These are phyloP conservation scores for Multifurca ochricompacta DNA, from an alignment of 768 basidiomycete genomes.

Conservation along the genomic window DNA sequence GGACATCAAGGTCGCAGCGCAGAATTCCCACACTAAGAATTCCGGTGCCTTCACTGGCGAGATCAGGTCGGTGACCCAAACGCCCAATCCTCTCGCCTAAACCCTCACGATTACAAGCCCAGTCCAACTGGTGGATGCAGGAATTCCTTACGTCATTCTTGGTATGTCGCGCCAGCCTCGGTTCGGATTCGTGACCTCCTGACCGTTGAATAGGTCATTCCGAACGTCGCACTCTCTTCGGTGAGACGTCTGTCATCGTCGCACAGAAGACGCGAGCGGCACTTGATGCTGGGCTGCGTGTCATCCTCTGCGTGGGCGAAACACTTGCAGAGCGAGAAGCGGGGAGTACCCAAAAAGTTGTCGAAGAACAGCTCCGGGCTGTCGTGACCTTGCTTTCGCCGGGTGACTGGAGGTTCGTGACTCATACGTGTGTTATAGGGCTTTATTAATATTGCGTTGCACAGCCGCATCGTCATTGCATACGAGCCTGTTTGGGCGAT, in stretches of 20 bases:
- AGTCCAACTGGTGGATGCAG: slow-evolving; percentile 76
- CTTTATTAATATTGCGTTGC: background rate
- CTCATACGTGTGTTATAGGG: background rate
- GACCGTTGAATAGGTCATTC: slow-evolving; percentile 63
- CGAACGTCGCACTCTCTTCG: slow-evolving; percentile 89
- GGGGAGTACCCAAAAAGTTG: slow-evolving; percentile 67
- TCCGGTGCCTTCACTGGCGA: slow-evolving; percentile 96
- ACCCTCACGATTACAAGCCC: slow-evolving; percentile 40
- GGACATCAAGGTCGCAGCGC: slow-evolving; percentile 75
- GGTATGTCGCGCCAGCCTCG: slow-evolving; percentile 38
- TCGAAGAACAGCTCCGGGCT: slow-evolving; percentile 73
- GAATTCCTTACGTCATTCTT: slow-evolving; percentile 85
- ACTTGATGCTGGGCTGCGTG: slow-evolving; percentile 62
- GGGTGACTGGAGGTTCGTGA: slow-evolving; percentile 71
- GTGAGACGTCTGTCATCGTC: slow-evolving; percentile 76
- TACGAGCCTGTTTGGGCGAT: slow-evolving; percentile 99
- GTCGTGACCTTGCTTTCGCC: slow-evolving; percentile 55
- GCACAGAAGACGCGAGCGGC: slow-evolving; percentile 85
- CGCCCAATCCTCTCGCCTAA: background rate
- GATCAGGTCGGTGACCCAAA: slow-evolving; percentile 55
- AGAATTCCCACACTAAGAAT: slow-evolving; percentile 81
- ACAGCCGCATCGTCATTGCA: slow-evolving; percentile 85
- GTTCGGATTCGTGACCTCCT: slow-evolving; percentile 5
- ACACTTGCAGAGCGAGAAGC: slow-evolving; percentile 82
- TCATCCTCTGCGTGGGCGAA: slow-evolving; percentile 97